Evolutionary conservation across 2,329 filamentous ascomycete species (phyloP), one percentile per base, ranked within the genome.

Genomic region (Fusarium nisikadoi): DNA sequence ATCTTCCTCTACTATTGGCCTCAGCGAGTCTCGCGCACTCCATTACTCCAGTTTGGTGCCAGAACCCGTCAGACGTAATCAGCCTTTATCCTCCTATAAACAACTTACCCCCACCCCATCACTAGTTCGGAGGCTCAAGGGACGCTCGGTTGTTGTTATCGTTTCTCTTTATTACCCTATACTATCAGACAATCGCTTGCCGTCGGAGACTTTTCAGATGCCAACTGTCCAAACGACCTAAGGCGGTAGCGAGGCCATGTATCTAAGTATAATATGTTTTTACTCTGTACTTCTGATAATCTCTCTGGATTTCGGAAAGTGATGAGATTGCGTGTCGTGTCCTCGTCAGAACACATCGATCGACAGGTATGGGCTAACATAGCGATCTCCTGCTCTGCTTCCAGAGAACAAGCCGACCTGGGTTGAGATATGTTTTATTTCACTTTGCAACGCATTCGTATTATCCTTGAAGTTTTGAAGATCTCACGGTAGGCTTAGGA

Each of bases 401-500:
- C 13, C 12, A 27, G 19, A 8, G 8, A 16, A 20, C 3, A 9
- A 27, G 19, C 2, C 8, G 8, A 10, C 4, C 8, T 16, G 12
- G 8, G 19, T 11, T 25, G 11, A 12, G 10, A 43, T 0, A 12
- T 2, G 16, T 19, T 3, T 4, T 8, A 8, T 1, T 12, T 5
- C 3, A 13, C 6, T 27, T 10, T 20, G 8, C 10, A 14, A 9
- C 9, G 5, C 20, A 0, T 19, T 16, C 10, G 17, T 13, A 10
- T 20, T 29, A 8, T 20, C 19, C 1, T 29, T 46, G 8, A 20
- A n/a, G 9, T 10, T 17, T 31, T 1, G 20, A 17, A 17, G 7
- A 12, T 31, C 5, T 17, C 31, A 3, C 5, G 3, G 6, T 8
- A 5, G 10, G 23, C 20, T 43, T 20, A 8, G 13, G 14, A 29